These are phyloP conservation scores for Fusarium paranaense DNA, from an alignment of 2,329 filamentous ascomycete genomes.

Conservation along the genomic window DNA sequence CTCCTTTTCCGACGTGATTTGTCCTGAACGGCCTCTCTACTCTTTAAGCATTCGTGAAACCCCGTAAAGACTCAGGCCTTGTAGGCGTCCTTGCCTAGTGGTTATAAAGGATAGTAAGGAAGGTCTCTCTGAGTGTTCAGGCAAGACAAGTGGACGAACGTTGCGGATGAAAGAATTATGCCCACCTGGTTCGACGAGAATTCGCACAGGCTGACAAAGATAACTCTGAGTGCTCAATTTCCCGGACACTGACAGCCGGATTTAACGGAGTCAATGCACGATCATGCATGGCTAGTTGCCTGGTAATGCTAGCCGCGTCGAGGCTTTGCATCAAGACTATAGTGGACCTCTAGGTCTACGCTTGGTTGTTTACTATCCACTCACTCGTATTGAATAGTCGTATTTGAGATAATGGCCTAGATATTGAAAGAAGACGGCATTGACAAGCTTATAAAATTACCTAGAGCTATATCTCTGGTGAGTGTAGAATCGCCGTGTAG, in stretches of 20 bases:
- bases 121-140: background rate
- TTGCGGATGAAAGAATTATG: background rate
- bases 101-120: too few species aligned
- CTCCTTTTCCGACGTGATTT: too few species aligned
- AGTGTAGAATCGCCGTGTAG: background rate
- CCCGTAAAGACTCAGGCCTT: background rate
- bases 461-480: background rate
- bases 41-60: background rate
- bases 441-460: rapidly evolving
- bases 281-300: background rate
- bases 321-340: background rate
- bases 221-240: background rate
- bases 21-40: too few species aligned
- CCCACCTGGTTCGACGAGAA: background rate
- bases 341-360: background rate
- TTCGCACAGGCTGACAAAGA: background rate
- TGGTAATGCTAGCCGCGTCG: background rate
- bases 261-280: background rate
- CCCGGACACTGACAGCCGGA: background rate
- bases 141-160: background rate
- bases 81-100: rapidly evolving
- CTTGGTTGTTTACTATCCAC: background rate
- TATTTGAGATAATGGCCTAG: background rate
- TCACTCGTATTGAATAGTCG: background rate
- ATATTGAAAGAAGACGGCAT: background rate